Base-by-base conservation (phyloP, 2,329 filamentous ascomycete genomes). In the Trichoderma oligosporum region DNA sequence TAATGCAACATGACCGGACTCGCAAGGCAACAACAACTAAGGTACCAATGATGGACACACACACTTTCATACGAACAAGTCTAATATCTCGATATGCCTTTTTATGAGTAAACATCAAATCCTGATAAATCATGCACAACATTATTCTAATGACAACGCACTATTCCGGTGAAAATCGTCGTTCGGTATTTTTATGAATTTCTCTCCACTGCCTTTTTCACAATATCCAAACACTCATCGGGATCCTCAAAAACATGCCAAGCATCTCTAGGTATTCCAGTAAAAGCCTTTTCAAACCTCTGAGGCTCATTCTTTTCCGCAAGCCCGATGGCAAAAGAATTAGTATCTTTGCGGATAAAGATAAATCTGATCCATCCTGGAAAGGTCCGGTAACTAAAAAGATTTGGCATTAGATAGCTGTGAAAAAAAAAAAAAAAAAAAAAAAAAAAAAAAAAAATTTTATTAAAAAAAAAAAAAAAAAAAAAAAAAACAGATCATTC, bases 211-310 rank as follows among this genome's bases (percentile, higher is more conserved):
- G 65, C 59, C 35, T 66, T 63, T 46, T 64, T 63, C 9, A 73
- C 66, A 58, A 73, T 66, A 35, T 63, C 53, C 14, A 66, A 57
- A 44, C 83, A 85, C 72, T 96, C 89, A 36, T 78, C 74, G 0
- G 93, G 85, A 25, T 90, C 81, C 58, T 90, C 84, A 70, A 96
- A 97, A 0, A 96, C 85, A 66, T 86, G 83, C 92, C 93, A 97
- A 0, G 85, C 71, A 24, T 80, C 74, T 41, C 74, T 77, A 0
- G 91, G 89, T 7, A 97, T 77, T 38, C 79, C 85, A 63, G 86
- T 77, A 70, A 97, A 97, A 0, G 93, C 93, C 65, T 84, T 82
- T 68, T 91, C 85, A 66, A 97, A 97, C 27, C 94, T 79, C 63
- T 83, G 79, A 0, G 83, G 78, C 66, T 86, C 85, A 65, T 90